phyloP scores from a whole-genome alignment of 257 asterid species.

The Solanum peruvianum region DNA sequence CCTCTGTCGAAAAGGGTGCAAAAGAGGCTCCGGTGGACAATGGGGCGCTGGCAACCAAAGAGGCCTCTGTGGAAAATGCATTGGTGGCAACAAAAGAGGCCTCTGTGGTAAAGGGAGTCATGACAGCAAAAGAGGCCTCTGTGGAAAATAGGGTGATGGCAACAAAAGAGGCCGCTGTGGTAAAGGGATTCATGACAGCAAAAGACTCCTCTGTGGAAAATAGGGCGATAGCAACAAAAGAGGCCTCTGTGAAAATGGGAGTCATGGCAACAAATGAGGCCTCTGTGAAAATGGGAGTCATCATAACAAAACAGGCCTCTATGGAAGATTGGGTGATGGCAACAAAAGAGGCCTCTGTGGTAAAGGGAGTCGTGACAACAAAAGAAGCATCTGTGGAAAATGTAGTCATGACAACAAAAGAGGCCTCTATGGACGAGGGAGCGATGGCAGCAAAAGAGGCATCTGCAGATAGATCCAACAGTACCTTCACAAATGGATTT shows the following conservation, averaged over 20 bases:
- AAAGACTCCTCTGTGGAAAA: neutral
- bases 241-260: slow-evolving; percentile 5
- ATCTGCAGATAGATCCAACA: neutral
- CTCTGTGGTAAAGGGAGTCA: neutral
- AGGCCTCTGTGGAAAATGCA: slow-evolving; percentile 9
- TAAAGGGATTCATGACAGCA: neutral
- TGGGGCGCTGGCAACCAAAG: neutral
- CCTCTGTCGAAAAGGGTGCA: slow-evolving; percentile 1
- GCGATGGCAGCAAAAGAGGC: neutral
- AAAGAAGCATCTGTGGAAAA: neutral
- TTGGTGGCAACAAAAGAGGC: slow-evolving; percentile 10
- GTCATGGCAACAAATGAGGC: neutral
- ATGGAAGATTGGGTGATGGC: neutral
- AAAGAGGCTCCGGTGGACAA: neutral
- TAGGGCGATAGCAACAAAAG: slow-evolving; percentile 16
- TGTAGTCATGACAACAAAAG: neutral
- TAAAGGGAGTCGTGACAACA: neutral
- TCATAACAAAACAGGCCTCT: neutral
- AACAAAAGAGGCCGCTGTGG: neutral
- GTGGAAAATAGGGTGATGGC: neutral
- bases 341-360: neutral
- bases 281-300: neutral
- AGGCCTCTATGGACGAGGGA: neutral
- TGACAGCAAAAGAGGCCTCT: slow-evolving; percentile 6
- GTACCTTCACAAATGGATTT: slow-evolving; percentile 16